Base-by-base conservation (phyloP, 2,329 filamentous ascomycete species). In the Fusarium dlaminii region DNA sequence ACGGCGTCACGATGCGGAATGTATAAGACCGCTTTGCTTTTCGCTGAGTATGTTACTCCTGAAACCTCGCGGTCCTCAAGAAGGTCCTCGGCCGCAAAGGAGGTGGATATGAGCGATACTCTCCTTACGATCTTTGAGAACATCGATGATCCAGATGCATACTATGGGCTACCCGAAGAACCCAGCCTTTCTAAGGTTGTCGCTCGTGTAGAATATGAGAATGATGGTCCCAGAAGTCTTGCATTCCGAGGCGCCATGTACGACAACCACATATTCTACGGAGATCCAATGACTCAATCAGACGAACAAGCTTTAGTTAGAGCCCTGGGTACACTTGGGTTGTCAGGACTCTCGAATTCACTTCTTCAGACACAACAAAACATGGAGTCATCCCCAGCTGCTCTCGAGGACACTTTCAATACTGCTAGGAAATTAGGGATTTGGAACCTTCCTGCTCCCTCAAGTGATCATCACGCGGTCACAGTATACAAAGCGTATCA, bases 81-180 rank as follows among this genome's bases (percentile, higher is more conserved):
- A 66, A 89, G 93, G 56, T 92, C 93, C 14, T 94, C 92, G 5
- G 83, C 85, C 6, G 79, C 86, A 54, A 86, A 84, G 74, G 84
- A 88, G 74, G 80, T 86, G 52, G 84, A 91, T 32, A 89, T 93
- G 12, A 87, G 89, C 8, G 90, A 93, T 36, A 86, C 97, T 3
- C 85, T 98, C 18, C 87, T 98, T 49, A 86, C 89, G 2, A 95
- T 99, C 6, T 99, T 96, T 80, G 93, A 94, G 79, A 96, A 94
- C 69, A 93, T 99, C 52, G 95, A 98, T 79, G 97, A 99, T 78
- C 96, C 95, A 4, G 96, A 99, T 81, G 92, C 95, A 2, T 99
- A 97, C 81, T 99, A 99, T 79, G 97, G 96, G 8, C 88, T 98
- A 13, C 90, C 94, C 46, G 93, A 97, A 81, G 90, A 90, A 45